Percentiles rank a stretch among this genome's conserved stretches.
Evolutionary conservation across 2,329 filamentous ascomycete species (phyloP).

Genomic region (Cadophora malorum): DNA sequence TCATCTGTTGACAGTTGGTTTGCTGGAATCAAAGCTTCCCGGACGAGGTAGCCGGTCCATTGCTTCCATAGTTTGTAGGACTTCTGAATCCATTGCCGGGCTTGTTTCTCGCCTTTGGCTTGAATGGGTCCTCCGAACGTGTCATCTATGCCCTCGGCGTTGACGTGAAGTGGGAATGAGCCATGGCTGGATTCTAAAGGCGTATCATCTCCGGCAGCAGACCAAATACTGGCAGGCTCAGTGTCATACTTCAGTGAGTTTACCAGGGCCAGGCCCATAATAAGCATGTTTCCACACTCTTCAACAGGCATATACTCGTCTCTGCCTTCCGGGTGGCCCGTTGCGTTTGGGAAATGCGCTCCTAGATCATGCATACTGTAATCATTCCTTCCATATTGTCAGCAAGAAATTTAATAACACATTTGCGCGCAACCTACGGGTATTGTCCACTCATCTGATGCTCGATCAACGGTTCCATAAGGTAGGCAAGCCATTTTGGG

Average conservation of each 20-base stretch:
- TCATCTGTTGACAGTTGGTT: constrained; percentile 75
- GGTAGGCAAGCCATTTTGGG: constrained; percentile 78
- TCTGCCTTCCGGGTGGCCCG: constrained; percentile 68
- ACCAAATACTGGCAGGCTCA: constrained; percentile 64
- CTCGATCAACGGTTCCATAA: constrained; percentile 81
- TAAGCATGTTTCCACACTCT: constrained; percentile 72
- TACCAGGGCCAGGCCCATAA: constrained; percentile 76
- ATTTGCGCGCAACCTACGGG: constrained; percentile 51
- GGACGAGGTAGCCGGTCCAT: constrained; percentile 72
- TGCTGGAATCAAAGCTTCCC: constrained; percentile 66
- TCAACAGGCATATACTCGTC: constrained; percentile 73
- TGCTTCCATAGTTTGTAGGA: constrained; percentile 71
- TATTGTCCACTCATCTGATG: constrained; percentile 85
- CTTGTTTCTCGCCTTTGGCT: constrained; percentile 59
- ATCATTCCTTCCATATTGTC: constrained; percentile 57
- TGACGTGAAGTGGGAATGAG: constrained; percentile 46
- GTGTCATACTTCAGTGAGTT: constrained; percentile 74
- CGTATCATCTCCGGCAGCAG: constrained; percentile 48
- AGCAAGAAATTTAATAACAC: not conserved
- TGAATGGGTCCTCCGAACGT: constrained; percentile 61
- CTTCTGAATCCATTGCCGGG: constrained; percentile 65
- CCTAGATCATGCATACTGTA: constrained; percentile 83
- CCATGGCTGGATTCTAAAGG: constrained; percentile 38
- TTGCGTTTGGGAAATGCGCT: constrained; percentile 76
- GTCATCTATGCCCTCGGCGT: constrained; percentile 64